These are phyloP conservation scores for Syzygium syzygioides DNA, from an alignment of 441 rosid genomes.

Conservation along the genomic window DNA sequence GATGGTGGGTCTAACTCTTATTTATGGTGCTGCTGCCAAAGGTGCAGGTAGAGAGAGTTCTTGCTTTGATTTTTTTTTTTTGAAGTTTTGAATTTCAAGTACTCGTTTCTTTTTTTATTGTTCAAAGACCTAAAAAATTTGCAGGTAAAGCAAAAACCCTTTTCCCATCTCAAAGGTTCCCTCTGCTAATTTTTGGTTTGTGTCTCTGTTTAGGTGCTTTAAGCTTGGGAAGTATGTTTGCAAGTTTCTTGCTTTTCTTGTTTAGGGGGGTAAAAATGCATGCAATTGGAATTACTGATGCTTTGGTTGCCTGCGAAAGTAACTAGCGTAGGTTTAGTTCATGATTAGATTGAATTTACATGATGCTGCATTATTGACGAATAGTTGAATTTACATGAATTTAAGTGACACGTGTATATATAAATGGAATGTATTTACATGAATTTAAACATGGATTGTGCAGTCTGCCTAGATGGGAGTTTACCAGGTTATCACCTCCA, in stretches of 20 bases:
- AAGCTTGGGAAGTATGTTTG: not conserved
- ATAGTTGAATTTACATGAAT: not conserved
- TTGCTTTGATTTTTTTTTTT: not conserved
- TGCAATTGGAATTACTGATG: not conserved
- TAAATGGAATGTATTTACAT: not conserved
- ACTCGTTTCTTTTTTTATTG: not conserved
- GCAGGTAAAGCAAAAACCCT: not conserved
- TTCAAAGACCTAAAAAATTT: not conserved
- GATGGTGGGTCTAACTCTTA: constrained; percentile 42
- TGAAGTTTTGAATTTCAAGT: not conserved
- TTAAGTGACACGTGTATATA: fast-evolving
- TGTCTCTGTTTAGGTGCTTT: not conserved
- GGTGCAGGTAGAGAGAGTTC: constrained; percentile 36
- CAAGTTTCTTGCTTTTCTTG: not conserved
- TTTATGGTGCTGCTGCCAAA: constrained; percentile 43
- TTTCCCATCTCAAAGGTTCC: not conserved
- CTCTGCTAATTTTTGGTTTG: not conserved
- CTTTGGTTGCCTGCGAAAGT: not conserved
- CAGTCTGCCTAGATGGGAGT: constrained; percentile 15
- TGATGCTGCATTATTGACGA: not conserved
- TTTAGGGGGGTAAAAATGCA: not conserved
- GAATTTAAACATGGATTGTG: not conserved
- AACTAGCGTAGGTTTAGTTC: not conserved
- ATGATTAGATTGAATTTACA: not conserved
- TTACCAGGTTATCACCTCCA: constrained; percentile 8